Evolutionary conservation across 1,284 basidiomycete genomes (phyloP).

Genomic region (Chalciporus piperatoides): DNA sequence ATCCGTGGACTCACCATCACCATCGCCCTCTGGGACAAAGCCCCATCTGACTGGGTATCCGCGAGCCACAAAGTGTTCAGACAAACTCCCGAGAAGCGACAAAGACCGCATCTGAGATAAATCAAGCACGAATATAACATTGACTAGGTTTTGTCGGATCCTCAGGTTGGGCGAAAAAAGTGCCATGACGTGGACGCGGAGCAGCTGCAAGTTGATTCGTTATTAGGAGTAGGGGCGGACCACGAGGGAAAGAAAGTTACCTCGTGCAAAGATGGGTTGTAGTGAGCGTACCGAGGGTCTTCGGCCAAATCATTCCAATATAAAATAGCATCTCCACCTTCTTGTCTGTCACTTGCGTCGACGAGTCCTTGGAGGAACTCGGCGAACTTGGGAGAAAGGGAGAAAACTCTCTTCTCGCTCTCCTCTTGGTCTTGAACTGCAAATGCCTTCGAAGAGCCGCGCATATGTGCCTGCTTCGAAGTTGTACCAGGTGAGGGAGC

Average conservation of each 20-base stretch:
- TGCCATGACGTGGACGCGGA: constrained; percentile 73
- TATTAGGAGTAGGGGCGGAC: constrained; percentile 2
- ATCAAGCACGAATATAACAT: constrained; percentile 77
- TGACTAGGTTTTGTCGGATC: constrained; percentile 68
- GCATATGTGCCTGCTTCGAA: constrained; percentile 1
- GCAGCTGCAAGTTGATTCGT: constrained; percentile 44
- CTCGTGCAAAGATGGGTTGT: constrained; percentile 36
- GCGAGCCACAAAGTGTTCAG: constrained; percentile 68
- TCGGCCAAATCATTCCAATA: constrained; percentile 93
- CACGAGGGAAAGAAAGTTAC: constrained; percentile 1
- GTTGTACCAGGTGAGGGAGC: neutral
- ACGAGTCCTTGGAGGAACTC: constrained; percentile 72
- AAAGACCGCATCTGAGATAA: constrained; percentile 61
- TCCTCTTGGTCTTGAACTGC: constrained; percentile 4
- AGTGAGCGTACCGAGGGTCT: constrained; percentile 63
- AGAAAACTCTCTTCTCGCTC: constrained; percentile 15
- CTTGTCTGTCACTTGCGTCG: constrained; percentile 83
- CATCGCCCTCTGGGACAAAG: constrained; percentile 69
- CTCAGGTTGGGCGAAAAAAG: constrained; percentile 72
- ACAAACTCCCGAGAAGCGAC: constrained; percentile 58
- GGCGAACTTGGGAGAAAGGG: constrained; percentile 26
- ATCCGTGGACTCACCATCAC: constrained; percentile 43
- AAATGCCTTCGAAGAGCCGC: constrained; percentile 13
- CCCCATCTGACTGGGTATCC: constrained; percentile 80
- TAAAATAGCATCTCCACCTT: constrained; percentile 70